Conservation (phyloP, 2,329 filamentous ascomycete genomes). For the Alternaria postmessia region DNA sequence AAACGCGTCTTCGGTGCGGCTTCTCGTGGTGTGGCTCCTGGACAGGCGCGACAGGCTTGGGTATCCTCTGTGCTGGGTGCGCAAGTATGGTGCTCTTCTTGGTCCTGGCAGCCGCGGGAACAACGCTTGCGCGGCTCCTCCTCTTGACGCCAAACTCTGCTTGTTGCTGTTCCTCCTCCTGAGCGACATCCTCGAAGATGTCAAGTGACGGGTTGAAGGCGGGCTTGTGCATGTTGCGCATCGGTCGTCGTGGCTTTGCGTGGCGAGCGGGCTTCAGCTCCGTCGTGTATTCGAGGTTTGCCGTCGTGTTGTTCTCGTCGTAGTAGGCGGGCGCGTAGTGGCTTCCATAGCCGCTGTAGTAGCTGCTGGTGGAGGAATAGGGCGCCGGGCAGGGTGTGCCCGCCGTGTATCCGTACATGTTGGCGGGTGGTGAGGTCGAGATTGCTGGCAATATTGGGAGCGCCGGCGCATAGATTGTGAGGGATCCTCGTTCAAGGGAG, state of each 20-base stretch:
- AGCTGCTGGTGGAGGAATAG: slow-evolving; percentile 33
- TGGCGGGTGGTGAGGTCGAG: slow-evolving; percentile 10
- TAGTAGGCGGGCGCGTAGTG: slow-evolving; percentile 45
- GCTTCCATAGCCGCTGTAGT: slow-evolving; percentile 37
- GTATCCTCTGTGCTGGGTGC: slow-evolving; percentile 49
- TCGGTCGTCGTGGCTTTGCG: slow-evolving; percentile 46
- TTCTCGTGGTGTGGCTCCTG: slow-evolving; percentile 34
- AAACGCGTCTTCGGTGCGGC: slow-evolving; percentile 48
- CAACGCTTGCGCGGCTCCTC: slow-evolving; percentile 37
- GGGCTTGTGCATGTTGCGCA: slow-evolving; percentile 38
- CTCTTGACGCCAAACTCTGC: slow-evolving; percentile 33
- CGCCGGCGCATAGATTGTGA: slow-evolving; percentile 29
- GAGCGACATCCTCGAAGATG: slow-evolving; percentile 51
- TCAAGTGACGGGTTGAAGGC: slow-evolving; percentile 46
- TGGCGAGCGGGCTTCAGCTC: slow-evolving; percentile 42
- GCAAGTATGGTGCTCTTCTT: slow-evolving; percentile 46
- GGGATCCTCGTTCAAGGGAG: slow-evolving; percentile 20
- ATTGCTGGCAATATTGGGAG: slow-evolving; percentile 18
- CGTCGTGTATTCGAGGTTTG: slow-evolving; percentile 51
- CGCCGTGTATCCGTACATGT: slow-evolving; percentile 47
- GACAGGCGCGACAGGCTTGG: slow-evolving; percentile 29
- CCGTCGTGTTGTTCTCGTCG: slow-evolving; percentile 44
- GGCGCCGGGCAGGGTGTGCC: slow-evolving; percentile 50
- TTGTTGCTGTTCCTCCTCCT: slow-evolving; percentile 43
- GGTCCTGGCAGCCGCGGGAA: slow-evolving; percentile 30